phyloP scores from a whole-genome alignment of 2,329 filamentous ascomycete genomes.

The Trichoderma sp. region DNA sequence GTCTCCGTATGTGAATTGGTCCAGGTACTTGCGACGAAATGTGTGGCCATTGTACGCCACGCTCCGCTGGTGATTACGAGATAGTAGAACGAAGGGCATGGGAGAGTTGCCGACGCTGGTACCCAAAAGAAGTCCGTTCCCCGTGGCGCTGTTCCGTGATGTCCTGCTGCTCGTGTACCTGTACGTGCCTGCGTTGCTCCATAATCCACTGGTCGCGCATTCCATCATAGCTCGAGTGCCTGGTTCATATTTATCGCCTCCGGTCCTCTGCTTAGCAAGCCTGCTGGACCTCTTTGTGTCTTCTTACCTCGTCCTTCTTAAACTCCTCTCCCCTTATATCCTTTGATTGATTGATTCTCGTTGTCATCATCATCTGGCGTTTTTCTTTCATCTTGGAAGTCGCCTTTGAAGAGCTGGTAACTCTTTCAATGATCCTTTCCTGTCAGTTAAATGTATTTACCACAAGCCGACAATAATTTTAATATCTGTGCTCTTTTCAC shows the following conservation, averaged over 20 bases:
- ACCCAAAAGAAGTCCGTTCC: not conserved
- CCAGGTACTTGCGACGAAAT: not conserved
- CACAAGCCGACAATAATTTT: slow-evolving; percentile 11
- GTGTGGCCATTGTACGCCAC: not conserved
- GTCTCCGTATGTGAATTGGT: not conserved
- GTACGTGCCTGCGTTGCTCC: slow-evolving; percentile 5
- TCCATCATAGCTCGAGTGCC: not conserved
- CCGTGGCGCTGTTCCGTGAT: not conserved
- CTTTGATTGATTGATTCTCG: not conserved
- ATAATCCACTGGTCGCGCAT: not conserved
- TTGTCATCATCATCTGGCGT: not conserved
- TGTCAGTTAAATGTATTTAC: slow-evolving; percentile 5
- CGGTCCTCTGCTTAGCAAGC: not conserved
- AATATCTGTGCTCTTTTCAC: slow-evolving; percentile 14
- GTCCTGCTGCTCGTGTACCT: not conserved
- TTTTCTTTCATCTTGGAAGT: not conserved
- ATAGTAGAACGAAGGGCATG: not conserved
- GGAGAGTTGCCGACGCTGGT: not conserved
- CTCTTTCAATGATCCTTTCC: not conserved
- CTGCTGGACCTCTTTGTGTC: not conserved
- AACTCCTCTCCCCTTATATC: not conserved
- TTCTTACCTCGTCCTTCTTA: not conserved
- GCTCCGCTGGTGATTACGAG: not conserved
- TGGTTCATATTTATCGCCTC: not conserved
- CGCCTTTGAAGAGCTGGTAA: not conserved